Base-by-base conservation (phyloP, 768 basidiomycete species). In the Terana coerulea region DNA sequence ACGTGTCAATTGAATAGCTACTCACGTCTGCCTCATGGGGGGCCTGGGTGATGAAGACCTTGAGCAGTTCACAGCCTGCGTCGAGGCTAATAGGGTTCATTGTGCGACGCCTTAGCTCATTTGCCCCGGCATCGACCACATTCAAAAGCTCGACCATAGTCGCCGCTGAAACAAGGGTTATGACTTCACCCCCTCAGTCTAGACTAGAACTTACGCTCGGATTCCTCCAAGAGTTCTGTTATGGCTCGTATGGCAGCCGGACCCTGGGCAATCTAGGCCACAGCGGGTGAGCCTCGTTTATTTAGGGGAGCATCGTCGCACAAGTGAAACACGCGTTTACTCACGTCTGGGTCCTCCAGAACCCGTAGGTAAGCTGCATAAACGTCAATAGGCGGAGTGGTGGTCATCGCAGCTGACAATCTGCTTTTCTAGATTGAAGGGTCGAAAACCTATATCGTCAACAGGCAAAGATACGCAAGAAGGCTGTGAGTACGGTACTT, bases 71-170 rank as follows among this genome's bases (percentile, higher is more conserved):
- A 67, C 87, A 90, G 51, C 93, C 93, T n/a, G 90, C 90, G 54
- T 86, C 85, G 54, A 92, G 72, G 56, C 90, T 84, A 69, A 94
- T 88, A 21, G 88, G 80, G 66, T 92, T 93, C 24, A 83, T 73
- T 0, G 82, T 77, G n/a, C 75, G 74, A 22, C 71, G 66, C 57
- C 79, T 83, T 47, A 95, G 72, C 5, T 73, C 70, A 31, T 81
- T 74, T 1, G 88, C 85, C 37, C 84, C 89, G 37, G 86, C 79
- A 52, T 91, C 83, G 52, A 97, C 79, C 22, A 84, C 92, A 55
- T 86, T 79, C 21, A 90, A 85, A 25, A 98, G 83, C 67, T 99
- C 95, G 59, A 87, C 91, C 86, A 93, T 94, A 19, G 94, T 97
- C 2, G 84, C 89, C 43, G 90, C 91, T 91, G 62, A 35, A 40